Conservation (phyloP, 2,329 filamentous ascomycete species). For the Pseudogymnoascus sp. region DNA sequence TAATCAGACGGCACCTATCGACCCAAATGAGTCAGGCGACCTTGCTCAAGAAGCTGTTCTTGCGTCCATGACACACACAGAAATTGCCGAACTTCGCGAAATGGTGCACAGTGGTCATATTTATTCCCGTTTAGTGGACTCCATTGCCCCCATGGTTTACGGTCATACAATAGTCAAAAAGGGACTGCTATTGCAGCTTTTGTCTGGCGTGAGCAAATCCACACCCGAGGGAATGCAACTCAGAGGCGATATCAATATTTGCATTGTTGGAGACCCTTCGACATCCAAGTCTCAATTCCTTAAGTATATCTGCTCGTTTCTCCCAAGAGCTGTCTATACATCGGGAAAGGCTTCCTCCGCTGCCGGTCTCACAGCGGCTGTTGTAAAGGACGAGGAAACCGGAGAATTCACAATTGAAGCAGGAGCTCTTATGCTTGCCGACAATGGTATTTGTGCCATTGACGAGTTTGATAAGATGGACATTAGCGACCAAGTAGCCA, state of each 20-base stretch:
- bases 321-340: constrained; percentile 95
- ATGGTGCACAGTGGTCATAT: constrained; percentile 97
- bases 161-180: constrained; percentile 98
- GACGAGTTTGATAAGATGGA: constrained; percentile 99
- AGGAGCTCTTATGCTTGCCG: constrained; percentile 91
- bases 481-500: constrained; percentile 90
- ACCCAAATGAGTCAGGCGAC: constrained; percentile 64
- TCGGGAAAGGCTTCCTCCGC: constrained; percentile 96
- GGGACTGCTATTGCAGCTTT: constrained; percentile 82
- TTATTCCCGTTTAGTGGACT: constrained; percentile 85
- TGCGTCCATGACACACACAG: constrained; percentile 71
- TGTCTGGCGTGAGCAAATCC: constrained; percentile 89
- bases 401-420: constrained; percentile 98
- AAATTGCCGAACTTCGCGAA: constrained; percentile 82
- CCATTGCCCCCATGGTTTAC: constrained; percentile 92
- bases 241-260: constrained; percentile 97
- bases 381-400: constrained; percentile 96
- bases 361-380: constrained; percentile 91
- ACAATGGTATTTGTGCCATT: constrained; percentile 96
- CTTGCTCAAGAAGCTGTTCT: constrained; percentile 82
- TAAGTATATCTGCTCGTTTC: constrained; percentile 94
- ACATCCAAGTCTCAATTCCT: constrained; percentile 97
- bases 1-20: constrained; percentile 60
- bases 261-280: constrained; percentile 92
- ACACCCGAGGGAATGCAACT: constrained; percentile 93